Evolutionary conservation across 164 flowering plant genomes (phyloP), one percentile per base, ranked within the genome.

Genomic region (Vitis rupestris): DNA sequence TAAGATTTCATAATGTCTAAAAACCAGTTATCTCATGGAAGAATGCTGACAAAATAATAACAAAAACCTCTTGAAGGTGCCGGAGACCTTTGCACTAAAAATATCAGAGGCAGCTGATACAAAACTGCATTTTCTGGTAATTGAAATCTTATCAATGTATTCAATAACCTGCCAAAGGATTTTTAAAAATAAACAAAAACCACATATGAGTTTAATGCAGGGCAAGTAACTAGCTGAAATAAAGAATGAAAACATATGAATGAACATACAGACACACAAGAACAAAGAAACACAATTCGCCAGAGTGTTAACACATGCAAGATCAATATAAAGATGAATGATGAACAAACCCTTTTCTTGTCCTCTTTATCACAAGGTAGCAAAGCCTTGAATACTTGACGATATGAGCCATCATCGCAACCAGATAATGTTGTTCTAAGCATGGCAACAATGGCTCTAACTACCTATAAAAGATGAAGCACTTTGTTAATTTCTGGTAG

Each of bases 41-140:
- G 14, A 29, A 10, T n/a, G 29, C 8, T 51, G 10, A 27, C 14
- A 12, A 52, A 9, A 30, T 8, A 44, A 58, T 52, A 73, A 70
- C 14, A 51, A 66, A 70, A 66, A 94, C 98, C 98, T 92, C 78
- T 89, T 94, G 74, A 94, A 88, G 82, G 97, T 89, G 74, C 98
- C 97, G 51, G 98, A 94, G 70, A 94, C 72, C 80, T 94, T 94
- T 65, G 97, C 94, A 59, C 79, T 78, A 56, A 94, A 94, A 47
- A 92, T 88, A 76, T 92, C 95, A 67, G 70, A 1, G 14, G 97
- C 97, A 68, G 91, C 91, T 67, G 92, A 83, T 31, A 90, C 66
- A 69, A 92, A 94, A 81, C 85, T 92, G 81, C 88, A 83, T 74
- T 85, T 89, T 78, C 92, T 84, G 16, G 68, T 70, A 23, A 82